These are phyloP conservation scores for Nakazawaea laoshanensis DNA, from an alignment of 805 yeast genomes.

Conservation along the genomic window DNA sequence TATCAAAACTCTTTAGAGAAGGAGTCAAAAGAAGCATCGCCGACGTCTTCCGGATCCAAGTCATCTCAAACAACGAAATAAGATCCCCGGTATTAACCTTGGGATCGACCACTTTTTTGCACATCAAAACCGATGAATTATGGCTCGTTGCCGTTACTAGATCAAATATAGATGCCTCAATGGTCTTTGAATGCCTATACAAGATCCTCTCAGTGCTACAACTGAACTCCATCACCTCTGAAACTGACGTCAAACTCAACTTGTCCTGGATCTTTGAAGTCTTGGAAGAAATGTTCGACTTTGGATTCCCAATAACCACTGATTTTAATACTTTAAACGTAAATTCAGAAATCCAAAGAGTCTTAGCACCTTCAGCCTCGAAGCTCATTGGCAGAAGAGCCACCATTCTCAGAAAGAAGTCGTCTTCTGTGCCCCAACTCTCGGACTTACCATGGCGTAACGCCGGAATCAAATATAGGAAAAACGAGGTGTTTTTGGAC, in stretches of 20 bases:
- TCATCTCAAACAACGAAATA: constrained; percentile 55
- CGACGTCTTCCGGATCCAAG: constrained; percentile 90
- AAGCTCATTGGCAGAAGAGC: constrained; percentile 5
- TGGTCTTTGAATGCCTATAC: constrained; percentile 71
- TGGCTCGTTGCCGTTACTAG: constrained; percentile 90
- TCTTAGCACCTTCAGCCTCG: not conserved
- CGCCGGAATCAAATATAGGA: constrained; percentile 63
- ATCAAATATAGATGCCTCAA: constrained; percentile 77
- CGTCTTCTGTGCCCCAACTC: not conserved
- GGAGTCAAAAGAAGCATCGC: constrained; percentile 72
- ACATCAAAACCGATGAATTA: constrained; percentile 50
- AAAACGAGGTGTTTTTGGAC: constrained; percentile 72
- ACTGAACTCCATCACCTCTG: constrained; percentile 33
- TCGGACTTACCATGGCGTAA: constrained; percentile 56
- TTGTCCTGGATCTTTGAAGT: constrained; percentile 68
- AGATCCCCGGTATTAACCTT: constrained; percentile 71
- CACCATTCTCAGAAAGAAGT: constrained; percentile 5
- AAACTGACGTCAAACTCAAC: constrained; percentile 49
- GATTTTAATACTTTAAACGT: constrained; percentile 28
- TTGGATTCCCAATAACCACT: constrained; percentile 67
- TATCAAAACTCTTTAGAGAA: constrained; percentile 65
- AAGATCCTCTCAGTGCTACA: constrained; percentile 47
- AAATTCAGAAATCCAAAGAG: not conserved
- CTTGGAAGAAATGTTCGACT: constrained; percentile 67
- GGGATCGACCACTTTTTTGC: constrained; percentile 88